phyloP scores from a whole-genome alignment of 495 filamentous ascomycete species.

The Podospora pseudopauciseta region DNA sequence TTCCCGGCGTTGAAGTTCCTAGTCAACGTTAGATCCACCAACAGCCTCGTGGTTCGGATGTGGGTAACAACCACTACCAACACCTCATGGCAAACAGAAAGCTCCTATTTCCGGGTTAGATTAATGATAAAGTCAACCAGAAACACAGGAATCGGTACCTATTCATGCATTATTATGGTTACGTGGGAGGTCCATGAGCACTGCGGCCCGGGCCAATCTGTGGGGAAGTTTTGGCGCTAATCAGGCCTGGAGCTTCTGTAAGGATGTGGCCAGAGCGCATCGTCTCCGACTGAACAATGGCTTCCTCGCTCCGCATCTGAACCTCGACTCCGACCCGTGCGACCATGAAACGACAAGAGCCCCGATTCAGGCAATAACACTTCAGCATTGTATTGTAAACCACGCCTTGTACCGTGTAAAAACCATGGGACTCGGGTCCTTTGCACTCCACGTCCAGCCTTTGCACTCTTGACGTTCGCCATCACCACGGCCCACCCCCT shows the following conservation, averaged over 20 bases:
- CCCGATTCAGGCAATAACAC: constrained; percentile 16
- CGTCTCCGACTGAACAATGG: constrained; percentile 23
- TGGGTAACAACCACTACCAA: not conserved
- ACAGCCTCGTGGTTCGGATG: not conserved
- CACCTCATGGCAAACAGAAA: not conserved
- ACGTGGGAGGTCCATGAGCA: too few species aligned
- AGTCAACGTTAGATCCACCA: too few species aligned
- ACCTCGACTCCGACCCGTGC: constrained; percentile 15
- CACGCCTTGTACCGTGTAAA: not conserved
- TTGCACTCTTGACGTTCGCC: not conserved
- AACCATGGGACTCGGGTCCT: not conserved
- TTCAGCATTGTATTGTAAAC: not conserved
- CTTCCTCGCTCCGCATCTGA: constrained; percentile 16
- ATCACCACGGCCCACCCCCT: not conserved
- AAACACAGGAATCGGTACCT: constrained; percentile 6
- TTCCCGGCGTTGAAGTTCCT: too few species aligned
- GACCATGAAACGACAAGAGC: constrained; percentile 27
- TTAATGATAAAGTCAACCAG: not conserved
- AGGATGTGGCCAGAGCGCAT: constrained; percentile 15
- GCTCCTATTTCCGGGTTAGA: not conserved
- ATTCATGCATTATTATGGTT: constrained; percentile 13
- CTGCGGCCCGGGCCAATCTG: not conserved
- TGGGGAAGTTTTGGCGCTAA: constrained; percentile 9
- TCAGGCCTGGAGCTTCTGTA: constrained; percentile 20
- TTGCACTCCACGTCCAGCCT: not conserved